phyloP scores from a whole-genome alignment of 2,329 filamentous ascomycete genomes.

The Talaromyces sp. region DNA sequence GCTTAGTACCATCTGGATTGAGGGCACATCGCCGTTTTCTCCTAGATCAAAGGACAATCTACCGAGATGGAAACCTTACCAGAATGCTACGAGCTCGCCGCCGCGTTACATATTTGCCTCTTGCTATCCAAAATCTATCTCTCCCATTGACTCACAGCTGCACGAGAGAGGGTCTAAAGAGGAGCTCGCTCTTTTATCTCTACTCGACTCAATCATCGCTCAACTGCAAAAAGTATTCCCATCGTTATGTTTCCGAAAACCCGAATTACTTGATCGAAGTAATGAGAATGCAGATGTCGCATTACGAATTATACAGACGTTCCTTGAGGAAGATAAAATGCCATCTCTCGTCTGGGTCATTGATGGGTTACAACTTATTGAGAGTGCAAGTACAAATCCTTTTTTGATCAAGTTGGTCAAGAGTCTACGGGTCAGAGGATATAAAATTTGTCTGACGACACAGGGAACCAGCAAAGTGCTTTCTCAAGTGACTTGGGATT shows the following conservation, averaged over 20 bases:
- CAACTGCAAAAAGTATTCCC: not conserved
- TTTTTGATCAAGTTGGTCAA: not conserved
- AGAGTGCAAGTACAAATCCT: not conserved
- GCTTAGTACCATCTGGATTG: not conserved
- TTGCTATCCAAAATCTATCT: not conserved
- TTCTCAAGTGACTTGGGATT: not conserved
- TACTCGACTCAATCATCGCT: not conserved
- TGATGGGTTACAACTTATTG: not conserved
- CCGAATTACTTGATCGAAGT: not conserved
- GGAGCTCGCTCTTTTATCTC: not conserved
- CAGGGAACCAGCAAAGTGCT: not conserved
- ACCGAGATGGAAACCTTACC: not conserved
- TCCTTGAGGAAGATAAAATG: not conserved
- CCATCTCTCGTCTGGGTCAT: not conserved
- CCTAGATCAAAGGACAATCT: not conserved
- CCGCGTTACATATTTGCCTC: not conserved
- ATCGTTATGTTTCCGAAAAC: not conserved
- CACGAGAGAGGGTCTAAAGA: not conserved
- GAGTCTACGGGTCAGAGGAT: not conserved
- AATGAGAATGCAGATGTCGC: not conserved
- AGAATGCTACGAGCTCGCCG: not conserved
- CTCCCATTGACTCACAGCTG: not conserved
- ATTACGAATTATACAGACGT: not conserved
- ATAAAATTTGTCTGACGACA: not conserved
- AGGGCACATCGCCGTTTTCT: not conserved